These are phyloP conservation scores for Lactarius tabidus DNA, from an alignment of 768 basidiomycete species.

Conservation along the genomic window DNA sequence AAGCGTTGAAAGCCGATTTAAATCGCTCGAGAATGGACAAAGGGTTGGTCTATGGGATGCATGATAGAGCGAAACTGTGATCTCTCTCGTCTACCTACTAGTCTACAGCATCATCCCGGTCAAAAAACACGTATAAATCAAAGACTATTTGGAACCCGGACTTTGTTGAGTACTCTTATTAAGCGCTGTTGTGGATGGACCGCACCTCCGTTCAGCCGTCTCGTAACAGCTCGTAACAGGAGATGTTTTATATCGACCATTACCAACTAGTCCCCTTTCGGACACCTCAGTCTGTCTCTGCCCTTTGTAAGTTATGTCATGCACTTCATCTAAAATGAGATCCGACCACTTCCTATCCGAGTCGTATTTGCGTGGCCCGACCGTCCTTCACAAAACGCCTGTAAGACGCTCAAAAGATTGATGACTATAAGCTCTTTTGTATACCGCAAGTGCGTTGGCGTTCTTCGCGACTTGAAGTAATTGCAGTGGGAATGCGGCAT, in stretches of 20 bases:
- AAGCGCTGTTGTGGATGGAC: background rate
- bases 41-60: background rate
- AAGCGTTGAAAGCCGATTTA: conserved; percentile 5
- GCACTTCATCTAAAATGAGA: too few species aligned
- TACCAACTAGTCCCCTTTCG: too few species aligned
- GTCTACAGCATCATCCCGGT: too few species aligned
- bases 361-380: background rate
- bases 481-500: conserved; percentile 8
- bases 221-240: background rate
- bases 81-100: background rate
- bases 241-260: too few species aligned
- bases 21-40: background rate
- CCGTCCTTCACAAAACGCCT: conserved; percentile 13
- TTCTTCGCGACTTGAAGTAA: conserved; percentile 11
- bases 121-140: background rate
- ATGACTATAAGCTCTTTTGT: too few species aligned
- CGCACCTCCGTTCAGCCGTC: too few species aligned
- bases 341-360: too few species aligned
- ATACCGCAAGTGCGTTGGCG: conserved; percentile 17
- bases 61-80: conserved; percentile 5
- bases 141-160: background rate
- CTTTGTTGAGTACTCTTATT: background rate
- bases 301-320: too few species aligned
- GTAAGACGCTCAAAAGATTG: too few species aligned
- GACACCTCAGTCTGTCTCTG: too few species aligned